Evolutionary conservation across 108 stramenopile species (phyloP).

Genomic region (Thalassiosira profunda): DNA sequence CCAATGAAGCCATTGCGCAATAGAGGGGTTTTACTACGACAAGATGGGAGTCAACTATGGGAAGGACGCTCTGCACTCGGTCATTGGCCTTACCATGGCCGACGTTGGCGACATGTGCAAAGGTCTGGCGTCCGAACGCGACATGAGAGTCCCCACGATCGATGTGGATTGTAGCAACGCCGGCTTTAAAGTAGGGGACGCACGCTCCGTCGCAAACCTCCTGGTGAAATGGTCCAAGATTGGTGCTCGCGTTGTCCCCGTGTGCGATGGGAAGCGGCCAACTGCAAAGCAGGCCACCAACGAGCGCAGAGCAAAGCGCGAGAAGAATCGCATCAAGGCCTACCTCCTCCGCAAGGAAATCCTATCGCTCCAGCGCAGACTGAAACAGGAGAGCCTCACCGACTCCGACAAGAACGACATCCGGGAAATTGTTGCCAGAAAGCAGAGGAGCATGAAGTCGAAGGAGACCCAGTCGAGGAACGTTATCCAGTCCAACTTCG

Average conservation of each 20-base stretch:
- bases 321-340: background rate
- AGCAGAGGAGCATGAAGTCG: conserved; percentile 2
- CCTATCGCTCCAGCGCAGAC: background rate
- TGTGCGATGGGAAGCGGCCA: background rate
- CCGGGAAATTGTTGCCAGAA: background rate
- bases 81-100: background rate
- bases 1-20: too few relatives aligned
- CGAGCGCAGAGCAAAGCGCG: background rate
- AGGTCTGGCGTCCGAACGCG: background rate
- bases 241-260: background rate
- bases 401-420: background rate
- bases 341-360: background rate
- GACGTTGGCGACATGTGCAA: background rate
- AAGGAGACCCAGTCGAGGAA: conserved; percentile 22
- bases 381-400: background rate
- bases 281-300: background rate
- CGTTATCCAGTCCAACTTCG: conserved; percentile 5
- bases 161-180: conserved; percentile 17
- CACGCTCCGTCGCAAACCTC: background rate
- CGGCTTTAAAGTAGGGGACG: conserved; percentile 8
- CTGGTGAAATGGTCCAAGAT: conserved; percentile 11
- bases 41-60: conserved; percentile 1
- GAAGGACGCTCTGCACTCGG: background rate
- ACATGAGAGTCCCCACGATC: background rate
- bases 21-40: too few relatives aligned